Percentiles rank a stretch among this genome's conserved stretches.
These are phyloP conservation scores for Lupinus albus DNA, from an alignment of 306 rosid genomes.

Conservation along the genomic window DNA sequence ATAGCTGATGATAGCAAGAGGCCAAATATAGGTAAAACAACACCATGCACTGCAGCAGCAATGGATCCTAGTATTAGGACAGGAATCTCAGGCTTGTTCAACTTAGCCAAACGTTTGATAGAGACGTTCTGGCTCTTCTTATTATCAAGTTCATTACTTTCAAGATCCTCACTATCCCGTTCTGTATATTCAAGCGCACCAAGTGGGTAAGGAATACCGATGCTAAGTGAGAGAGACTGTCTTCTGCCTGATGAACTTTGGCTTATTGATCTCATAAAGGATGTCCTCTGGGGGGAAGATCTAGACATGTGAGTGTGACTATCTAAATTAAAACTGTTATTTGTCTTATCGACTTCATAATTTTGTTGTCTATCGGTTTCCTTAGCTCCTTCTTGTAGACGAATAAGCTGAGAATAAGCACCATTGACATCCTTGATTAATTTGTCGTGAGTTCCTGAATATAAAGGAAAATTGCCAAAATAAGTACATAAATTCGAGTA, in stretches of 20 bases:
- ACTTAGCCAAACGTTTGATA: constrained; percentile 54
- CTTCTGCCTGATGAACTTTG: constrained; percentile 7
- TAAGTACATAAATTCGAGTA: constrained; percentile 18
- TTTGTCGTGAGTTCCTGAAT: constrained; percentile 69
- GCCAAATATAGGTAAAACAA: constrained; percentile 71
- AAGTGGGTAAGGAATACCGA: constrained; percentile 21
- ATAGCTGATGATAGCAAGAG: constrained; percentile 76
- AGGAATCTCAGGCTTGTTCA: constrained; percentile 81
- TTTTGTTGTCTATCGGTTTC: constrained; percentile 33
- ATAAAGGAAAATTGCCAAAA: constrained; percentile 32
- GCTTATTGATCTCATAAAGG: not conserved
- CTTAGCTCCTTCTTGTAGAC: constrained; percentile 64
- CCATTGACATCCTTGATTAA: constrained; percentile 63
- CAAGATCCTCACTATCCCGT: not conserved
- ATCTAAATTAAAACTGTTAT: constrained; percentile 37
- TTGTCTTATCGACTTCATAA: constrained; percentile 39
- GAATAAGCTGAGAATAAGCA: constrained; percentile 81
- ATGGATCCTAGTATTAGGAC: constrained; percentile 62
- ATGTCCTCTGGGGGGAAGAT: not conserved
- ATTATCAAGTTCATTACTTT: constrained; percentile 14
- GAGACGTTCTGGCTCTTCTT: constrained; percentile 46
- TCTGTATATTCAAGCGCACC: constrained; percentile 31
- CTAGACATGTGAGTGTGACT: constrained; percentile 14
- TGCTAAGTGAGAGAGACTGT: constrained; percentile 38
- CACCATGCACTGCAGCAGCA: constrained; percentile 68